Percentiles rank a stretch among this genome's conserved stretches.
Evolutionary conservation across 2,329 filamentous ascomycete genomes (phyloP).

Genomic region (Lasiodiplodia gonubiensis): DNA sequence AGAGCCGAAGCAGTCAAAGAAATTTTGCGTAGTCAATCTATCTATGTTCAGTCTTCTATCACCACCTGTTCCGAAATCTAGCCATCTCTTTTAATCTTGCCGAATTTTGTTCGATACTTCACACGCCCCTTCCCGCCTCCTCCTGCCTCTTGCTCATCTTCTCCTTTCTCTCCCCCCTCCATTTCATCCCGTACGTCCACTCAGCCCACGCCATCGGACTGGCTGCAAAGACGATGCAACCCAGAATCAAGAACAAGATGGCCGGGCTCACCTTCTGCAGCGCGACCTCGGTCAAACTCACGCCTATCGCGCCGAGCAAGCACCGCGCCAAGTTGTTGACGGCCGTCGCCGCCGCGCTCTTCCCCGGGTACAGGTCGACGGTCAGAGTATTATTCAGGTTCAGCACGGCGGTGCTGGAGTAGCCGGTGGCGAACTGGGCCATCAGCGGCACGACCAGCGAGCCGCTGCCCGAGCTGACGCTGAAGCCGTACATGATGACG

Average conservation of each 20-base stretch:
- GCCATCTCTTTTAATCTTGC: too few species aligned
- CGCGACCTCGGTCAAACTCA: slow-evolving; percentile 52
- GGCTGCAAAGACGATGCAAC: background rate
- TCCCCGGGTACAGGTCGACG: slow-evolving; percentile 59
- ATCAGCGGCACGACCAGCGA: slow-evolving; percentile 59
- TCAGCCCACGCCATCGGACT: background rate
- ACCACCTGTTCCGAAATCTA: too few species aligned
- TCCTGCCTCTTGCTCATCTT: slow-evolving; percentile 5
- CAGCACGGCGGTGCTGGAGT: slow-evolving; percentile 58
- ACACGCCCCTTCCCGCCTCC: slow-evolving; percentile 2
- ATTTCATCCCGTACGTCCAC: slow-evolving; percentile 11
- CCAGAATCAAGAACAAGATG: slow-evolving; percentile 4
- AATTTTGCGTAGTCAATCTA: too few species aligned
- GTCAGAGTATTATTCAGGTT: slow-evolving; percentile 59
- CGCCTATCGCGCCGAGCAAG: slow-evolving; percentile 58
- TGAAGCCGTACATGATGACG: slow-evolving; percentile 61
- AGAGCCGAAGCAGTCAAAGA: too few species aligned
- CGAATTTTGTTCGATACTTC: slow-evolving; percentile 50
- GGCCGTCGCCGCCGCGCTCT: slow-evolving; percentile 59
- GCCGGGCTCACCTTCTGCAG: background rate
- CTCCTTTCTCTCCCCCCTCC: slow-evolving; percentile 19
- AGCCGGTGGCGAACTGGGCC: slow-evolving; percentile 59
- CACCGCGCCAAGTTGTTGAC: slow-evolving; percentile 61
- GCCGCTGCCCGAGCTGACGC: slow-evolving; percentile 38
- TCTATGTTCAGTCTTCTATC: too few species aligned